Evolutionary conservation across 108 stramenopile genomes (phyloP), one percentile per base, ranked within the genome.

Genomic region (Aurantiochytrium sp.): DNA sequence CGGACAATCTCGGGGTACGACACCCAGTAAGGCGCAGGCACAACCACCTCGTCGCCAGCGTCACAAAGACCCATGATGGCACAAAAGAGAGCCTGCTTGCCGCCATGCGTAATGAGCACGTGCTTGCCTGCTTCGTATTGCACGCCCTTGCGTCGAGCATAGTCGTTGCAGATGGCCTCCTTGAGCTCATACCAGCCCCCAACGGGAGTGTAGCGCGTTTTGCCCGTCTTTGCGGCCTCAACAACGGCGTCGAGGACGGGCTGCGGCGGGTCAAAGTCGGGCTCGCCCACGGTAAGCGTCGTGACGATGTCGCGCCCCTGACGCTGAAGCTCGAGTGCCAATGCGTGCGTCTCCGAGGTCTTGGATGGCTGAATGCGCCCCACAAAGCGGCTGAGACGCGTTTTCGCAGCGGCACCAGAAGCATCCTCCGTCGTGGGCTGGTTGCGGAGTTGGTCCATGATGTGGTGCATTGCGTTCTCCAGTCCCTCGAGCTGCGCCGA

Each of bases 11-110:
- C 97, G 10, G 97, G 97, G 92, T 99, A 99, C 14, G 96, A 96
- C 5, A 97, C 96, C 97, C 97, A 99, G 92, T 97, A 98, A 2
- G 98, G 98, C 5, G 97, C 96, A 5, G 98, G 98, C 43, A 99
- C 91, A 49, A 99, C 89, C 16, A 98, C 98, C 59, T 93, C 93
- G 90, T 99, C 98, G 2, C 97, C 97, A 5, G 92, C 91, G 6
- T 97, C 95, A 88, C 93, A 95, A 4, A 96, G 93, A 4, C 97
- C 96, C 87, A 99, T 83, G 0, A 99, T 87, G 3, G 96, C 97
- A 91, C 97, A 96, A 90, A 94, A 97, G 21, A 98, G 96, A 59
- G 92, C 95, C 91, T 99, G 98, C 91, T 99, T 99, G 58, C 97
- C 98, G 58, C 98, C 98, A 92, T 99, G 98, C 12, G 95, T 95